These are phyloP conservation scores for Candida gigantensis DNA, from an alignment of 1,139 yeast species.

Conservation along the genomic window DNA sequence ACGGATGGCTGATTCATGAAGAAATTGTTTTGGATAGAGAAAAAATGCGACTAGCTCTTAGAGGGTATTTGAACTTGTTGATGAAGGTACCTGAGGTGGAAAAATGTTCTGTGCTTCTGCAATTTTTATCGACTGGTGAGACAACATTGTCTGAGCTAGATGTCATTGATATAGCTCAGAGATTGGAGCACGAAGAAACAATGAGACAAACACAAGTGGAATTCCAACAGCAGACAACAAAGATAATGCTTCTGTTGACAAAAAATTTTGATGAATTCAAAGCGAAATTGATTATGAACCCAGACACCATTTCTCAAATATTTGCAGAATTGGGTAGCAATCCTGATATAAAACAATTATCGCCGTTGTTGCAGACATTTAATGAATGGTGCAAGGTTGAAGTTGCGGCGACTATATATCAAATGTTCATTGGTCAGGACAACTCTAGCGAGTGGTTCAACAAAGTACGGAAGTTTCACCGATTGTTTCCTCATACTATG, in stretches of 20 bases:
- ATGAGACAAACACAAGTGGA: constrained; percentile 66
- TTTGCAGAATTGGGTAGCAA: constrained; percentile 65
- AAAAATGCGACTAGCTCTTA: constrained; percentile 68
- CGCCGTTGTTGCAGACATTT: constrained; percentile 67
- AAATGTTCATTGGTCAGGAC: constrained; percentile 76
- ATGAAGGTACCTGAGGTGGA: constrained; percentile 56
- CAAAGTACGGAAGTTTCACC: constrained; percentile 69
- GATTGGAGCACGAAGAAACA: constrained; percentile 61
- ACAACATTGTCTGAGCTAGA: constrained; percentile 39
- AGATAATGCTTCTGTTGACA: constrained; percentile 43
- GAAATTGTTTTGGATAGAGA: constrained; percentile 41
- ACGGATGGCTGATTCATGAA: constrained; percentile 19
- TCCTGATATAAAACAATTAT: constrained; percentile 56
- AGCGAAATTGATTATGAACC: constrained; percentile 49
- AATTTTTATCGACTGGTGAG: constrained; percentile 50
- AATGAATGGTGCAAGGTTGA: constrained; percentile 83
- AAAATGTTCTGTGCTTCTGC: constrained; percentile 48
- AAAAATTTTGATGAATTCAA: constrained; percentile 57
- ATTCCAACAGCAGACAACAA: constrained; percentile 69
- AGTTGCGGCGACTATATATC: constrained; percentile 80
- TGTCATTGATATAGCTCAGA: constrained; percentile 51
- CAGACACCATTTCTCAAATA: constrained; percentile 49
- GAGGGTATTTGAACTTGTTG: constrained; percentile 67
- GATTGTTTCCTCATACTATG: constrained; percentile 72
- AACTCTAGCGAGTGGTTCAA: constrained; percentile 71